Percentiles rank a stretch among this genome's conserved stretches.
These are phyloP conservation scores for Phaeophleospora eucalypticola DNA, from an alignment of 2,329 filamentous ascomycete species.

Conservation along the genomic window DNA sequence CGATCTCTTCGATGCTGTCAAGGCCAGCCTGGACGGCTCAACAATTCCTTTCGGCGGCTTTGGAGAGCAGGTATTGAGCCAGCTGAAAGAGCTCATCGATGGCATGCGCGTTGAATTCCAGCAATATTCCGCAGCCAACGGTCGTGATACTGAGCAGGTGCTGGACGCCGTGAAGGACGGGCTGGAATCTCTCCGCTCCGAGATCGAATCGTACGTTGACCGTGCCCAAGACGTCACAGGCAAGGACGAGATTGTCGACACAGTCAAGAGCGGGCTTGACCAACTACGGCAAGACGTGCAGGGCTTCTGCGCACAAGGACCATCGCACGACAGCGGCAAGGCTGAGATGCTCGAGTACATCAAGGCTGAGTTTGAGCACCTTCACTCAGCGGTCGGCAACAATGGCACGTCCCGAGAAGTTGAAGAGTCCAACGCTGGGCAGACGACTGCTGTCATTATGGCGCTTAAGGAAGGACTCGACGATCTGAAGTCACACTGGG, in stretches of 20 bases:
- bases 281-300: constrained; percentile 59
- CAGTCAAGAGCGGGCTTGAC: constrained; percentile 62
- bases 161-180: constrained; percentile 85
- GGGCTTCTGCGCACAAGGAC: constrained; percentile 44
- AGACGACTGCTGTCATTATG: constrained; percentile 29
- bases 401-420: constrained; percentile 31
- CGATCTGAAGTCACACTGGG: constrained; percentile 26
- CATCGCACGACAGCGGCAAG: constrained; percentile 40
- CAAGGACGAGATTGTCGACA: constrained; percentile 75
- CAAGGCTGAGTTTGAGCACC: constrained; percentile 56
- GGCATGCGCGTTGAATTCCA: constrained; percentile 65
- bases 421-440: constrained; percentile 19
- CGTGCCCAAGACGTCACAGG: constrained; percentile 63
- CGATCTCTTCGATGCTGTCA: constrained; percentile 56
- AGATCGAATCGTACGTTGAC: constrained; percentile 79
- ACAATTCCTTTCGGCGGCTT: constrained; percentile 50
- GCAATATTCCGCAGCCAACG: constrained; percentile 73
- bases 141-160: constrained; percentile 80
- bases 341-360: constrained; percentile 49
- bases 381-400: constrained; percentile 54
- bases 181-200: constrained; percentile 70
- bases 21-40: constrained; percentile 53
- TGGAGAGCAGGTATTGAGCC: constrained; percentile 57
- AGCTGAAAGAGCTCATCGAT: constrained; percentile 56
- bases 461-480: constrained; percentile 32